Base-by-base conservation (phyloP, 2,329 filamentous ascomycete genomes). In the Pezicula carpinea region DNA sequence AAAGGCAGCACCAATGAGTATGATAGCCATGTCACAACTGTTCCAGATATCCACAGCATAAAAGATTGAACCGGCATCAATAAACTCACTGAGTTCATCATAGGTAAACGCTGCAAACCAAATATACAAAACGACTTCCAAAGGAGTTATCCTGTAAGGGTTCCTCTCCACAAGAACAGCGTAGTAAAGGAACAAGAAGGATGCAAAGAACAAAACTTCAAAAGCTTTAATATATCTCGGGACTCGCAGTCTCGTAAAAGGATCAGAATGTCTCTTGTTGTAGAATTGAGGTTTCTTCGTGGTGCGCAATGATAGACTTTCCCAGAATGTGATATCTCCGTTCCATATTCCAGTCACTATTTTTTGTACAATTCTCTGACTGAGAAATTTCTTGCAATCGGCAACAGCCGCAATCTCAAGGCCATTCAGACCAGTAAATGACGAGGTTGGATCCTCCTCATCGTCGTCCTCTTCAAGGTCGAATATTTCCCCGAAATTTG, bases 41-140 rank as follows among this genome's bases (percentile, higher is more conserved):
- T 86, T 88, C 88, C 87, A 93, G 43, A 95, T 83, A 59, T 93
- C 88, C 7, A 85, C 82, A 5, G 85, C 80, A 60, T 95, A 95
- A 59, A 95, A 95, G 32, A 91, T 79, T 26, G 88, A 84, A 0
- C 91, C 91, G 1, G 91, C 89, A 69, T 96, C 89, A 44, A 82
- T 77, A 70, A 89, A 89, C 59, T 95, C 89, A 58, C 85, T 87
- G 48, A 93, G 72, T 66, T 91, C 90, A 56, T 96, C 90, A 60
- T 93, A 95, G 33, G 87, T 82, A 69, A 95, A 96, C 6, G 89
- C 86, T 4, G 83, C 82, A 56, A 96, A 85, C 87, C 89, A 96
- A 43, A 95, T 66, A 62, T 92, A 93, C 35, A 96, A 76, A 14
- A 88, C 62, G 2, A 85, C 68, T 64, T 96, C 90, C 15, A 83